Base-by-base conservation (phyloP, 1,139 yeast species). In the Fermentozyma sake region DNA sequence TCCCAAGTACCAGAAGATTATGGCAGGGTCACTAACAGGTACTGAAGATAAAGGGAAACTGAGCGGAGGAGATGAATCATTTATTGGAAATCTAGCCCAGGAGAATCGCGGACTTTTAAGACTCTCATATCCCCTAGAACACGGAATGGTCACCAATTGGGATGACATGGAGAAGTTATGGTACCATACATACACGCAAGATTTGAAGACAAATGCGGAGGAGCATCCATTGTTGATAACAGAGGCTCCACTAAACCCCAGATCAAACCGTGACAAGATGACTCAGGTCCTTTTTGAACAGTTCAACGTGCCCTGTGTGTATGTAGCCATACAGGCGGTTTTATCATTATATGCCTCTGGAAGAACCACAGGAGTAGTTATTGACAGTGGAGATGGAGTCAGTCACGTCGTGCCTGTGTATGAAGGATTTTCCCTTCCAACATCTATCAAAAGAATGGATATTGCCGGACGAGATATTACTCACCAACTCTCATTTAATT, bases 371-470 rank as follows among this genome's bases (percentile, higher is more conserved):
- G 97, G 97, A 1, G 73, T 85, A 21, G 95, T 86, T 7, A 53
- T 89, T 9, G 96, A 89, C 50, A 74, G 83, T 20, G 97, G 97
- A 4, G 97, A 89, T 50, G 96, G 96, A 3, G 95, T 86, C 14
- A 74, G 83, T 24, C 91, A 84, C 48, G 70, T 85, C 6, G 95
- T 86, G 1, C 96, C 97, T 0, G 86, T 91, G 0, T 89, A 73
- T 52, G 91, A 86, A 35, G 97, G 97, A 4, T 87, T 85, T 52
- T 68, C 91, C 6, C 53, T 89, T 15, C 79, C 89, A 0, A 68
- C 79, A 3, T 78, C 93, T 2, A 76, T 85, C 11, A 74, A 75
- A 49, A 58, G 96, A 33, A 68, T 82, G 42, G 94, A 87, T 48
- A 56, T 86, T 16, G 96, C 94, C 0, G 97, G 97, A 0, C 56